Evolutionary conservation across 371 early-diverging fungal species (phyloP).

Genomic region (Sporodiniella umbellata): DNA sequence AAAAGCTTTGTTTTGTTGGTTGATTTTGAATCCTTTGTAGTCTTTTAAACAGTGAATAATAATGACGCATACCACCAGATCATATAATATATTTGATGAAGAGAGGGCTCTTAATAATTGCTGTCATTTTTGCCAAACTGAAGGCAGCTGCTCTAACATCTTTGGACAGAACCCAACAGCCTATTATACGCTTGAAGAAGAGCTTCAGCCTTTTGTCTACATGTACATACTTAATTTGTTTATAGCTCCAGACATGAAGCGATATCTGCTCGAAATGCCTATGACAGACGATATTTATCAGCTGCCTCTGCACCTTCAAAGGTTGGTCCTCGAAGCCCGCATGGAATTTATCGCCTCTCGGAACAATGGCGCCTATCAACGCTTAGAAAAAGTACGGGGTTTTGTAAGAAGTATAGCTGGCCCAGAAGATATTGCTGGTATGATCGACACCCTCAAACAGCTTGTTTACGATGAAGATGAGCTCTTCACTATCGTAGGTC

Average conservation of each 20-base stretch:
- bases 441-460: constrained; percentile 8
- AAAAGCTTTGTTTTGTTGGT: too few relatives aligned
- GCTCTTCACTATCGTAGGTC: constrained; percentile 10
- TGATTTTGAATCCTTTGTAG: too few relatives aligned
- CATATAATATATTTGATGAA: not conserved
- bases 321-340: constrained; percentile 32
- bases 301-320: constrained; percentile 34
- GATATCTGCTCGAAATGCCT: constrained; percentile 25
- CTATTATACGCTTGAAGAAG: too few relatives aligned
- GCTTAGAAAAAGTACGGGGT: constrained; percentile 17
- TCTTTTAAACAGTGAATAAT: too few relatives aligned
- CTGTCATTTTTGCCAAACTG: constrained; percentile 4
- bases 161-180: constrained; percentile 2
- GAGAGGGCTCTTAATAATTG: constrained; percentile 6
- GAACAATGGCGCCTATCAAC: constrained; percentile 12
- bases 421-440: constrained; percentile 8
- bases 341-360: constrained; percentile 22
- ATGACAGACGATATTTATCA: constrained; percentile 34
- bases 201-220: constrained; percentile 15
- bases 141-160: not conserved
- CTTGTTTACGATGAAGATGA: constrained; percentile 17
- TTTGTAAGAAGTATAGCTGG: constrained; percentile 9
- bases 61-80: not conserved
- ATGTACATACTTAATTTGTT: constrained; percentile 33
- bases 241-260: constrained; percentile 28